phyloP scores from a whole-genome alignment of 306 rosid species.

The Quercus mongolica region DNA sequence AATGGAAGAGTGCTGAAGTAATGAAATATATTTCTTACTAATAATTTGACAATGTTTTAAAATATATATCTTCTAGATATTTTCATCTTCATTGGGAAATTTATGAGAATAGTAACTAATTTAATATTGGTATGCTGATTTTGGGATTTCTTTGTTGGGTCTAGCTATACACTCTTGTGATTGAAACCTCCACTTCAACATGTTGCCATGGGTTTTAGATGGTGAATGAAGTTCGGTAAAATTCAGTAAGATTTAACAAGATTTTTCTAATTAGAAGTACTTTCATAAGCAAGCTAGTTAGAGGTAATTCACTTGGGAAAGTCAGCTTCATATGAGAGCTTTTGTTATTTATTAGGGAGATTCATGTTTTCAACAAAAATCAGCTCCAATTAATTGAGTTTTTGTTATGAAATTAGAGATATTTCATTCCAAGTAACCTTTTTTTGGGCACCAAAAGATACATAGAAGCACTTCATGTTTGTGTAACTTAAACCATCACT shows the following conservation, averaged over 20 bases:
- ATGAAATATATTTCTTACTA: not conserved
- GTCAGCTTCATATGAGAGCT: no score
- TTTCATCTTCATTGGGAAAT: not conserved
- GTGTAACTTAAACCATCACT: not conserved
- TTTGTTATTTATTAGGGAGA: no score
- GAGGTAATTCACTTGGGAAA: no score
- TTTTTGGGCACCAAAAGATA: not conserved
- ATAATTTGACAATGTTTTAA: not conserved
- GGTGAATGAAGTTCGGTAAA: not conserved
- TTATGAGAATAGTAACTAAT: not conserved
- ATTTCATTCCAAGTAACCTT: not conserved
- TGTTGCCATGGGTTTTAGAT: not conserved
- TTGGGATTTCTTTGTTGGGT: not conserved
- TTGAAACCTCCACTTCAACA: not conserved
- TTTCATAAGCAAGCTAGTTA: no score
- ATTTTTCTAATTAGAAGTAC: no score
- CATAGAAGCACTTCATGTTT: not conserved
- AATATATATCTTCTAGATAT: not conserved
- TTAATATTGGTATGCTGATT: not conserved
- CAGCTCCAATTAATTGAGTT: no score
- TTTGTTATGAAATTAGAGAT: no score
- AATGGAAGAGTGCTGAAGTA: not conserved
- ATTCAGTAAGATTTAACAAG: not conserved
- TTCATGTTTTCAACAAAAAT: no score
- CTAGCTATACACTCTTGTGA: no score